Base-by-base conservation (phyloP, 768 basidiomycete species). In the Lactarius vividus region DNA sequence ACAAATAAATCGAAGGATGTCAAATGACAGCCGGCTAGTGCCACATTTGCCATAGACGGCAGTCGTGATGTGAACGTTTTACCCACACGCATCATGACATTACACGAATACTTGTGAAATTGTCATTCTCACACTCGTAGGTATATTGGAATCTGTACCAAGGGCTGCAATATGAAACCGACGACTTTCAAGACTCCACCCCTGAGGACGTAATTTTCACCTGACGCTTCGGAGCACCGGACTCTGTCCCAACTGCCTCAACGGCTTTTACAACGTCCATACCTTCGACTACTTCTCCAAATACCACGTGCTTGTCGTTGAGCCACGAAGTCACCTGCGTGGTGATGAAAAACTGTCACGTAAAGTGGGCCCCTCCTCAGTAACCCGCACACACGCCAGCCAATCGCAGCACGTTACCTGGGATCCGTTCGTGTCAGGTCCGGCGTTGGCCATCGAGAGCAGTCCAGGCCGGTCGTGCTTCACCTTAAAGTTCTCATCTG, bases 371-470 rank as follows among this genome's bases (percentile, higher is more conserved):
- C 46, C n/a, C 8, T n/a, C 20, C 2, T 44, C 44, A 42, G 42
- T 42, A 20, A 40, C 3, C 44, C 44, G n/a, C 44, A 46, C 44
- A 3, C 3, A 10, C n/a, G 10, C n/a, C 33, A 13, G 20, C 15
- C 13, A 2, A 40, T 20, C 39, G 26, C n/a, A 7, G 4, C n/a
- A 9, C 74, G 57, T 63, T 63, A 79, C 79, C 75, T 80, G 79
- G n/a, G 79, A 80, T 11, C 81, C 80, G 73, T 84, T 84, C 61
- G 82, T 79, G 72, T 83, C 74, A 13, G 79, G 77, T 15, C 83
- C 83, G 57, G 80, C 76, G 72, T 84, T 85, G 44, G 83, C 83
- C 77, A 79, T 81, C 37, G 82, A 83, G 57, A 85, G 77, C 23
- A 80, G 69, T 39, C 79, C 79, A 6, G 77, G 72, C 59, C 74